These are phyloP conservation scores for Teunomyces tritomae DNA, from an alignment of 805 yeast genomes.

Conservation along the genomic window DNA sequence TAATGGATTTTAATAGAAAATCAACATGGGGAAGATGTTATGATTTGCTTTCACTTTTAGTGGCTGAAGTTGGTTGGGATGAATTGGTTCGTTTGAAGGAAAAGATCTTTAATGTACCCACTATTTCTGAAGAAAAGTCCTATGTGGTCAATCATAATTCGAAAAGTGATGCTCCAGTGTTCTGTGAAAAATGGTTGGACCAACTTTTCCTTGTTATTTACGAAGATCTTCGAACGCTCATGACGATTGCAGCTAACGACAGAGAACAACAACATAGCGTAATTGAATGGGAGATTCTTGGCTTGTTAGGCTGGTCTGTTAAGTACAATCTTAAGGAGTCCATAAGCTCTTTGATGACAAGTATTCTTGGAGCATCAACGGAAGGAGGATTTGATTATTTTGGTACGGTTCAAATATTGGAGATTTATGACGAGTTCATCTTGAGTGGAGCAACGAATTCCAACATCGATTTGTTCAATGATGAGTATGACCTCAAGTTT, in stretches of 20 bases:
- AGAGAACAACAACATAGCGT: constrained; percentile 49
- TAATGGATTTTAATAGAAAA: constrained; percentile 30
- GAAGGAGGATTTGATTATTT: constrained; percentile 62
- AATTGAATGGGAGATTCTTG: constrained; percentile 73
- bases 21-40: constrained; percentile 51
- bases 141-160: constrained; percentile 18
- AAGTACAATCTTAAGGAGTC: constrained; percentile 39
- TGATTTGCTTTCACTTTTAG: constrained; percentile 66
- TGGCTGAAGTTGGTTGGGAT: constrained; percentile 80
- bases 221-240: constrained; percentile 48
- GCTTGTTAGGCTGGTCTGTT: constrained; percentile 48
- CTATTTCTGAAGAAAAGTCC: constrained; percentile 36
- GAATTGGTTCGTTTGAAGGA: constrained; percentile 63
- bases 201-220: constrained; percentile 66
- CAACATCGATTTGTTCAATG: constrained; percentile 28
- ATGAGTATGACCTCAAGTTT: constrained; percentile 24
- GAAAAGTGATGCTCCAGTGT: constrained; percentile 1
- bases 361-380: constrained; percentile 49
- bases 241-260: constrained; percentile 22
- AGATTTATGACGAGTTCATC: constrained; percentile 44
- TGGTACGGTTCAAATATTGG: constrained; percentile 50
- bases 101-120: constrained; percentile 51
- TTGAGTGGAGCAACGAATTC: constrained; percentile 34
- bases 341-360: constrained; percentile 37
- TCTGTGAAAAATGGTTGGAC: constrained; percentile 80